Base-by-base conservation (phyloP, 2,329 filamentous ascomycete species). In the Lecanosticta acicola region DNA sequence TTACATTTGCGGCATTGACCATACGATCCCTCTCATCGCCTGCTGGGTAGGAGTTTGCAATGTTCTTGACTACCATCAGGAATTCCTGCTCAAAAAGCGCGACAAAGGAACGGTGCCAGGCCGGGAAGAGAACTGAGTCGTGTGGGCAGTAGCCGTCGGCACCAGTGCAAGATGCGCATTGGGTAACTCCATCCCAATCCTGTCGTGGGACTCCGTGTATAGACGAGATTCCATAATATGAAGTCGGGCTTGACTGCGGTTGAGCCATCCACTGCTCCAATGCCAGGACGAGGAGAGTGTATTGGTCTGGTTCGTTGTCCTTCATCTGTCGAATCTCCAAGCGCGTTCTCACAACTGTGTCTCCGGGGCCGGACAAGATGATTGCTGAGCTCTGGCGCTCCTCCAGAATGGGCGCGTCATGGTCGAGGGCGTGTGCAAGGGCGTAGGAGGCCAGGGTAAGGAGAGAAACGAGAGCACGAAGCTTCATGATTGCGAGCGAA, bases 21-120 rank as follows among this genome's bases (percentile, higher is more conserved):
- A 7, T 7, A 51, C 54, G 58, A 33, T 43, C 40, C 13, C 26
- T 24, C 19, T 40, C 46, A 14, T 32, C 43, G 20, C 39, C 26
- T 13, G 33, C 41, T 5, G 50, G 54, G 35, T 52, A 59, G 11
- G 41, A 39, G 38, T 48, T 49, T 13, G 52, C 54, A n/a, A 54
- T 48, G n/a, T 24, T 39, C 19, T 41, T 49, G 13, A 48, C 56
- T 10, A 53, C 33, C 45, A 49, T 55, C 20, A 57, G 36, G 39
- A 58, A 53, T 43, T 57, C 46, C 43, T 60, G 58, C 46, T 61
- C 58, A 20, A 58, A 61, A 13, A 58, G 45, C 18, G 58, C 58
- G 19, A 61, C 38, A 36, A 59, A 61, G 19, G 50, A 49, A 20
- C 58, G 56, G 37, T 61, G 58, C 58, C 58, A 61, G 24, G 49